Evolutionary conservation across 129 eudicot genomes (phyloP).

Genomic region (Tagetes erecta): DNA sequence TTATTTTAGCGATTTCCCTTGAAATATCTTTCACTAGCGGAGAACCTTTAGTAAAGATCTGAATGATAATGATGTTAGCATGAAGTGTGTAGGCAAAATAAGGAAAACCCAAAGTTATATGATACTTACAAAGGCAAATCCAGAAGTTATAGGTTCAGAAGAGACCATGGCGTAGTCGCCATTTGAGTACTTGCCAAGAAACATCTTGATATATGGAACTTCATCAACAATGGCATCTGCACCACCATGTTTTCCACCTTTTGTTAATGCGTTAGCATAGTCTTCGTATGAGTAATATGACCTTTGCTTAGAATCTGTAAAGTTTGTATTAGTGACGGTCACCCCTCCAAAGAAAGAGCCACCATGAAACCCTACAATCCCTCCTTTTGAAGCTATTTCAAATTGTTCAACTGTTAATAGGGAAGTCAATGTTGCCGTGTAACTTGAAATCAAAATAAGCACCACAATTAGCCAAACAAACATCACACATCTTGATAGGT

Average conservation of each 20-base stretch:
- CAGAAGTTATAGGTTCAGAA: conserved; percentile 1
- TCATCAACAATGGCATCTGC: conserved; percentile 20
- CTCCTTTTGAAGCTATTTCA: conserved; percentile 19
- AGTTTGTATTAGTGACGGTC: not conserved
- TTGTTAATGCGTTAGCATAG: conserved; percentile 23
- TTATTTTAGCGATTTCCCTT: conserved; percentile 11
- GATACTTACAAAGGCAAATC: conserved; percentile 12
- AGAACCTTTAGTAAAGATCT: conserved; percentile 18
- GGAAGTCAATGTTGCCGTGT: conserved; percentile 49
- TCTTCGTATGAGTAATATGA: conserved; percentile 19
- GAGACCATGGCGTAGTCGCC: conserved; percentile 9
- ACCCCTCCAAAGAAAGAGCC: conserved; percentile 23
- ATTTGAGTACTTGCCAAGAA: conserved; percentile 6
- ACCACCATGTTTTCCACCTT: conserved; percentile 32
- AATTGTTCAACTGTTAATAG: conserved; percentile 37
- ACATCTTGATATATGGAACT: conserved; percentile 15
- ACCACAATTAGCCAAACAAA: conserved; percentile 31
- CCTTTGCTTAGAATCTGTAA: not conserved
- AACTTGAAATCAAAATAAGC: conserved; percentile 31
- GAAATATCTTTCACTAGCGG: conserved; percentile 14
- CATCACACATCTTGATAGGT: conserved; percentile 30
- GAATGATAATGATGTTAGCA: not conserved
- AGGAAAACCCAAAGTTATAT: not conserved
- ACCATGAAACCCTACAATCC: conserved; percentile 24
- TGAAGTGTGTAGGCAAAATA: not conserved